Evolutionary conservation across 176 grass and related monocot genomes (phyloP).

Genomic region (Cenchrus purpureus): DNA sequence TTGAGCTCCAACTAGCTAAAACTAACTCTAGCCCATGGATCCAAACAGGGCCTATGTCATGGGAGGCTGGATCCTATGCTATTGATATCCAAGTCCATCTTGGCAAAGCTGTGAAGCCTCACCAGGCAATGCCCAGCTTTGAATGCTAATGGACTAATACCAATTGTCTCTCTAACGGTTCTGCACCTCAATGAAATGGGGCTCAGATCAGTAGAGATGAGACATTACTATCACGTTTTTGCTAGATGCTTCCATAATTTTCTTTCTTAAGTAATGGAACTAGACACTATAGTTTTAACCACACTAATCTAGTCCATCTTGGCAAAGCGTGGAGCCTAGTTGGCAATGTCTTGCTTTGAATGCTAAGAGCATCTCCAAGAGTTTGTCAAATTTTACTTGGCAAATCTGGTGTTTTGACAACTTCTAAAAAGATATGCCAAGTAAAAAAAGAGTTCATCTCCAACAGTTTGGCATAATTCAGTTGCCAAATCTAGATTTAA

Average conservation of each 20-base stretch:
- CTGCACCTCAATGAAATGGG: conserved; percentile 23
- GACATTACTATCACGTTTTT: not conserved
- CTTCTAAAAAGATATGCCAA: too few species aligned
- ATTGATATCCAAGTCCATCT: conserved; percentile 53
- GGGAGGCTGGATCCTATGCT: too few species aligned
- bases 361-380: conserved; percentile 7
- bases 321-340: conserved; percentile 28
- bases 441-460: too few species aligned
- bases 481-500: too few species aligned
- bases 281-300: not conserved
- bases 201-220: conserved; percentile 38
- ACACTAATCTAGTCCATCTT: conserved; percentile 30
- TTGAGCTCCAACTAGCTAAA: too few species aligned
- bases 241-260: not conserved
- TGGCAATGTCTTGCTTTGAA: conserved; percentile 53
- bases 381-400: too few species aligned
- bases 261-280: not conserved
- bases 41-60: too few species aligned
- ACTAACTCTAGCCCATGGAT: too few species aligned
- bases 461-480: too few species aligned
- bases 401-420: too few species aligned
- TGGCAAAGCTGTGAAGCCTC: conserved; percentile 53
- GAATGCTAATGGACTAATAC: conserved; percentile 78
- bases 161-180: conserved; percentile 43
- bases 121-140: conserved; percentile 51